Percentiles rank a stretch among this genome's conserved stretches.
Conservation (phyloP, 2,329 filamentous ascomycete species). For the Xylaria polymorpha region DNA sequence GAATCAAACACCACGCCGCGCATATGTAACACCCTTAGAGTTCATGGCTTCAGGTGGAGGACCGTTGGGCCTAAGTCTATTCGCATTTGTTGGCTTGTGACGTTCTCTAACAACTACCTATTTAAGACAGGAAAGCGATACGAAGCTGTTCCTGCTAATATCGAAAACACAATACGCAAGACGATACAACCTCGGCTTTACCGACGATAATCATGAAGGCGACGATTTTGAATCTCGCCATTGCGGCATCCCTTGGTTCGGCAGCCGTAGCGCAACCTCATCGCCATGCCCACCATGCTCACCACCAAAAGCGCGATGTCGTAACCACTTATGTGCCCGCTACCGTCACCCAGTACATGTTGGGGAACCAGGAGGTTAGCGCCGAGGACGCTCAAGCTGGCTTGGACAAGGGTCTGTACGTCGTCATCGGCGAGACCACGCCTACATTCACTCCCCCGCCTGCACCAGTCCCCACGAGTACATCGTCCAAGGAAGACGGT, state of each 20-base stretch:
- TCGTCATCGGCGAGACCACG: constrained; percentile 69
- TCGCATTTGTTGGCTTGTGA: background rate
- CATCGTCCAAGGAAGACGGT: constrained; percentile 50
- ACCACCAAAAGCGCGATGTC: constrained; percentile 66
- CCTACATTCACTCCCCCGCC: constrained; percentile 64
- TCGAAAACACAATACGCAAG: constrained; percentile 13
- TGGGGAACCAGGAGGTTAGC: constrained; percentile 72
- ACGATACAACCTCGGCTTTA: constrained; percentile 19
- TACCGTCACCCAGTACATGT: constrained; percentile 76
- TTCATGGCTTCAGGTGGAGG: background rate
- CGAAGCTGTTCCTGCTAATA: constrained; percentile 18
- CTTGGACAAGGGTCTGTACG: constrained; percentile 76
- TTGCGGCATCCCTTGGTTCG: constrained; percentile 65
- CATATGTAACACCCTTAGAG: background rate
- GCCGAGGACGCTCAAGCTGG: constrained; percentile 75
- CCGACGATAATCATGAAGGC: constrained; percentile 59
- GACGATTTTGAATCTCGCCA: constrained; percentile 58
- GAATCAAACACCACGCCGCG: background rate
- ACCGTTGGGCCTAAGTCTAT: background rate
- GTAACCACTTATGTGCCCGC: constrained; percentile 68
- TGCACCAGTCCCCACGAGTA: constrained; percentile 48
- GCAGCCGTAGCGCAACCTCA: constrained; percentile 64
- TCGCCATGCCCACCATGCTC: constrained; percentile 68
- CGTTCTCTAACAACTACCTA: constrained; percentile 20
- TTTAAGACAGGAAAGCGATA: constrained; percentile 16